Evolutionary conservation across 2,329 filamentous ascomycete genomes (phyloP), one percentile per base, ranked within the genome.

Genomic region (Chrysosphaeria jannelii): DNA sequence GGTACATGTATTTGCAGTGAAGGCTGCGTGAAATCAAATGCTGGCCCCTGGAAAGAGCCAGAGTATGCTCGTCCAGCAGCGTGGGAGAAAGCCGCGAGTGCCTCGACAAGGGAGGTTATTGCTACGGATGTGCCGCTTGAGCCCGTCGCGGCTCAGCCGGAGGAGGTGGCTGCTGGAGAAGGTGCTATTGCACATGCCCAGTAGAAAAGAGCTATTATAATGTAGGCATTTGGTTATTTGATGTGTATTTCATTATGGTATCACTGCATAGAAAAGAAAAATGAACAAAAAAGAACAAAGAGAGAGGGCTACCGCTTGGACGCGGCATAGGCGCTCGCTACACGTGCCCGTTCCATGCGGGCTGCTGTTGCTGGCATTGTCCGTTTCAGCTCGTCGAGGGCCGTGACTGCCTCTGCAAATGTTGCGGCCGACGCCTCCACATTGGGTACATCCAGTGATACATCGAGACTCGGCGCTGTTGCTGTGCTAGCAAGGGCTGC

Each of bases 11-110:
- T 68, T 30, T 97, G 85, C 46, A 42, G 51, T 16, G 75, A 72
- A 28, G 79, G 78, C 30, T 97, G 85, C 47, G 50, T 60, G 43
- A 48, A 89, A 37, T 88, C 75, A 46, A 79, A 97, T 42, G 65
- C 65, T 30, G 85, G 85, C 24, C 85, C 85, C 25, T 97, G 85
- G 85, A 57, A 58, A 34, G 72, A 81, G 30, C 36, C 56, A 14
- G 42, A 70, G 45, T 79, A 57, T 53, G 48, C 57, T 25, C 61
- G 50, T 38, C 55, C 68, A 24, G 48, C 62, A 31, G 64, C 66
- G 51, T 67, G 64, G 53, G 52, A 57, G 40, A 50, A 52, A n/a
- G n/a, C n/a, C n/a, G n/a, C n/a, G n/a, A n/a, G n/a, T n/a, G n/a
- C n/a, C n/a, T n/a, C n/a, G n/a, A n/a, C n/a, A n/a, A n/a, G n/a